Evolutionary conservation across 345 rosid species (phyloP).

Genomic region (Clausena lansium): DNA sequence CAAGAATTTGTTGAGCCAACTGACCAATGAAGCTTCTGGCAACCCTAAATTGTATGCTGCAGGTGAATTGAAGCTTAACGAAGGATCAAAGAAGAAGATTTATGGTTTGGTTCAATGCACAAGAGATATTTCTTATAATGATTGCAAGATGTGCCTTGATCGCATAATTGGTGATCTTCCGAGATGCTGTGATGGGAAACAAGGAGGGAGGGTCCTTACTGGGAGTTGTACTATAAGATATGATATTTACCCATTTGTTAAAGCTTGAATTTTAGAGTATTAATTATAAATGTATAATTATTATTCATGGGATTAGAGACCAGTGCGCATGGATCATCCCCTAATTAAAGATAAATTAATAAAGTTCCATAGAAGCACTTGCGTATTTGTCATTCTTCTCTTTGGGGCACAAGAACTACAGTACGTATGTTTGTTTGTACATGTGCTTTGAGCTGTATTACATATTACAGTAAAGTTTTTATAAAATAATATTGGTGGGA

Average conservation of each 20-base stretch:
- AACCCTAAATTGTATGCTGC: conserved; percentile 41
- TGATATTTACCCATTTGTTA: conserved; percentile 44
- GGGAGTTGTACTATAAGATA: conserved; percentile 45
- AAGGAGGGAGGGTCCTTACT: conserved; percentile 44
- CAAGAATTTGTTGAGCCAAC: conserved; percentile 33
- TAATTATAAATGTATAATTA: no score
- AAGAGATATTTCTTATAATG: conserved; percentile 39
- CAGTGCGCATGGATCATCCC: no score
- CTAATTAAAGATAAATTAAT: no score
- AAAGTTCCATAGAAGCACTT: no score
- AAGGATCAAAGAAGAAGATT: conserved; percentile 18
- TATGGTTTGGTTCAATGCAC: conserved; percentile 68
- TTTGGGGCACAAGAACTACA: no score
- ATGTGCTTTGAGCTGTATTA: no score
- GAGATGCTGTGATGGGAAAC: conserved; percentile 43
- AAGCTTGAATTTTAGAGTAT: conserved; percentile 1
- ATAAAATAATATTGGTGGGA: no score
- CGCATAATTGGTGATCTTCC: conserved; percentile 35
- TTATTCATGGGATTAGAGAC: no score
- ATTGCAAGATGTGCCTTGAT: conserved; percentile 23
- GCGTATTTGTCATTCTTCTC: no score
- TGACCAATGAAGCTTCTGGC: conserved; percentile 23
- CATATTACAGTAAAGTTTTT: no score
- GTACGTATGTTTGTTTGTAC: no score
- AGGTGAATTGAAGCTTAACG: conserved; percentile 34